Conservation (phyloP, 805 yeast genomes). For the Jamesozyma rosinii region DNA sequence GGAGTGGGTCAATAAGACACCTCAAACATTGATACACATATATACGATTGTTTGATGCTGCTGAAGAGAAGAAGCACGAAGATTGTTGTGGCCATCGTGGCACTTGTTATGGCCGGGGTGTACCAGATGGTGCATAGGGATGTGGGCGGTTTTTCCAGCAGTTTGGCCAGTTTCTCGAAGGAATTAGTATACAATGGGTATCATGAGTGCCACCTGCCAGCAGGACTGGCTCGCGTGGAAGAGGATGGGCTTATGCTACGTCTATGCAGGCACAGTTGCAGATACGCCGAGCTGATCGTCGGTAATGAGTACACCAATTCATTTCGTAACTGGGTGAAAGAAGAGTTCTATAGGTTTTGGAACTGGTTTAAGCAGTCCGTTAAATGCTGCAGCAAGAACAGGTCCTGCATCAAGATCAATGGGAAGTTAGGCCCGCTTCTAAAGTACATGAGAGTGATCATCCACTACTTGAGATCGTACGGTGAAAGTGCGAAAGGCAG, state of each 20-base stretch:
- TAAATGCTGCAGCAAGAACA: too few species aligned
- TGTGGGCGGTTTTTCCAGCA: background rate
- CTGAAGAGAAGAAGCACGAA: too few species aligned
- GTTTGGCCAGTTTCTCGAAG: background rate
- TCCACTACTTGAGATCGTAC: background rate
- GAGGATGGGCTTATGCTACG: background rate
- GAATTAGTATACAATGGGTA: background rate
- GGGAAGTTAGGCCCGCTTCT: background rate
- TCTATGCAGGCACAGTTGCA: background rate
- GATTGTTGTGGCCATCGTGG: too few species aligned
- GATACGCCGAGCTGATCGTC: background rate
- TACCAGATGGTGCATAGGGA: background rate
- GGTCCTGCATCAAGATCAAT: background rate
- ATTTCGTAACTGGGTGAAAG: too few species aligned
- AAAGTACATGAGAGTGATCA: background rate
- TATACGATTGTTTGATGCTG: too few species aligned
- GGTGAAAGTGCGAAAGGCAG: background rate
- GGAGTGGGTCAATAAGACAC: too few species aligned
- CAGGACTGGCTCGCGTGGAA: background rate
- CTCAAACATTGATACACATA: too few species aligned
- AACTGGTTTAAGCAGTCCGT: too few species aligned
- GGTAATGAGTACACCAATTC: background rate
- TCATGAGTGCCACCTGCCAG: background rate
- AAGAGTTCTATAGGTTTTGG: too few species aligned
- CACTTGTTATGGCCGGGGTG: background rate